Evolutionary conservation across 768 basidiomycete genomes (phyloP), one percentile per base, ranked within the genome.

Genomic region (Ramaria rubella): DNA sequence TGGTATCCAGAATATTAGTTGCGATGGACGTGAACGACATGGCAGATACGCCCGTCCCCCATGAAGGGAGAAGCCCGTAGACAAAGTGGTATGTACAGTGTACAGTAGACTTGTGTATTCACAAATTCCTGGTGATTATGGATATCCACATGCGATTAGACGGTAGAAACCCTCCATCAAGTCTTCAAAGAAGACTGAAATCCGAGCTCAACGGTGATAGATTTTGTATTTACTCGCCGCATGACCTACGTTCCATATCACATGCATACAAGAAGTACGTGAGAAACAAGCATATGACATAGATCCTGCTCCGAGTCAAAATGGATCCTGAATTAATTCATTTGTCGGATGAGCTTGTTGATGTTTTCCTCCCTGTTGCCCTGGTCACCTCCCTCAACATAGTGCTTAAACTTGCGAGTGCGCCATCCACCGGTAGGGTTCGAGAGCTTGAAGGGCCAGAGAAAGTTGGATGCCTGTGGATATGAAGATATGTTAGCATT

Each of bases 381-480:
- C 71, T 93, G 90, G 79, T 96, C 94, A 75, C 94, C 94, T 67
- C 94, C 94, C 81, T 94, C 82, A 59, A 96, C 83, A 70, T 80
- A 96, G 77, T 93, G 90, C 78, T 89, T 95, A 85, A 97, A 97
- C 77, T 98, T 98, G 71, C 93, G 83, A 70, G 82, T 85, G 77
- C 92, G 87, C 95, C 94, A 99, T 64, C 96, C 96, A 63, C 96
- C 95, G 62, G 82, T 97, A 55, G 96, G 95, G 84, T 97, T 97
- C 67, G 94, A 97, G 61, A 99, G 89, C 73, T 99, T 99, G 83
- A 99, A 97, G 24, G 96, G 96, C 94, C 94, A 98, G 53, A 98
- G 86, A 85, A 95, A 94, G 82, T 93, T 94, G 63, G 88, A 83
- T 57, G 86, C 88, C 87, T 88, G 59, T 5, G 52, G n/a, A 8